Conservation (phyloP, 2,329 filamentous ascomycete genomes). For the Fusarium heterosporum region DNA sequence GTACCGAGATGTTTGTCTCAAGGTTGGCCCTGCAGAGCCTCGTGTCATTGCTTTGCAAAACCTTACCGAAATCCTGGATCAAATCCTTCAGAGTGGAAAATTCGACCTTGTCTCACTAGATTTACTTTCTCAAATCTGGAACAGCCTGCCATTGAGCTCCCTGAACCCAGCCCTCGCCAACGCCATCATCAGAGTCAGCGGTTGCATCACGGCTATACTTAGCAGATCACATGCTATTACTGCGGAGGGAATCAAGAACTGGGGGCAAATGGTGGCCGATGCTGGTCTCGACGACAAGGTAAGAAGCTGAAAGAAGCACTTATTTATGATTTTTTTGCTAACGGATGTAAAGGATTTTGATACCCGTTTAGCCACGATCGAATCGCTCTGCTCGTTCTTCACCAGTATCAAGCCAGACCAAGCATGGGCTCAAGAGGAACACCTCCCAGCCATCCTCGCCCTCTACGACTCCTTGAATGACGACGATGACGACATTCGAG, state of each 20-base stretch:
- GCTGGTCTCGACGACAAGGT: conserved; percentile 63
- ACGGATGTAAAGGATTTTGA: conserved; percentile 67
- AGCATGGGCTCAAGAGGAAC: conserved; percentile 46
- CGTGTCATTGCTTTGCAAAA: conserved; percentile 61
- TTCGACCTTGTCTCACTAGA: conserved; percentile 49
- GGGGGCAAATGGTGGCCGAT: conserved; percentile 64
- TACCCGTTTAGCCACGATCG: conserved; percentile 69
- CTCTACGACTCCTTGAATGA: conserved; percentile 85
- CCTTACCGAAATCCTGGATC: conserved; percentile 60
- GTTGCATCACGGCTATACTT: conserved; percentile 56
- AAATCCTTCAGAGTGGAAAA: conserved; percentile 48
- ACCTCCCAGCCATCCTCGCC: conserved; percentile 70
- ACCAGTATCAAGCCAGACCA: conserved; percentile 34
- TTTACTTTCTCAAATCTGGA: conserved; percentile 57
- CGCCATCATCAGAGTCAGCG: conserved; percentile 61
- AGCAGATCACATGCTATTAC: conserved; percentile 35
- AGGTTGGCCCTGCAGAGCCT: conserved; percentile 57
- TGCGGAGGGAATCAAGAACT: conserved; percentile 49
- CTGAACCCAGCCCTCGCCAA: conserved; percentile 64
- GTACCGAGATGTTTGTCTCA: conserved; percentile 58
- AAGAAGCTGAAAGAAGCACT: conserved; percentile 3
- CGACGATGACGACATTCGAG: conserved; percentile 90
- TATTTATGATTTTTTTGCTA: conserved; percentile 40
- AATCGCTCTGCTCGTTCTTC: conserved; percentile 66
- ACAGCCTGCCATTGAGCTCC: conserved; percentile 51